A percentile compares a stretch with the other conserved stretches of the same genome.
Evolutionary conservation across 495 filamentous ascomycete genomes (phyloP).

Genomic region (Baudoinia panamericana): DNA sequence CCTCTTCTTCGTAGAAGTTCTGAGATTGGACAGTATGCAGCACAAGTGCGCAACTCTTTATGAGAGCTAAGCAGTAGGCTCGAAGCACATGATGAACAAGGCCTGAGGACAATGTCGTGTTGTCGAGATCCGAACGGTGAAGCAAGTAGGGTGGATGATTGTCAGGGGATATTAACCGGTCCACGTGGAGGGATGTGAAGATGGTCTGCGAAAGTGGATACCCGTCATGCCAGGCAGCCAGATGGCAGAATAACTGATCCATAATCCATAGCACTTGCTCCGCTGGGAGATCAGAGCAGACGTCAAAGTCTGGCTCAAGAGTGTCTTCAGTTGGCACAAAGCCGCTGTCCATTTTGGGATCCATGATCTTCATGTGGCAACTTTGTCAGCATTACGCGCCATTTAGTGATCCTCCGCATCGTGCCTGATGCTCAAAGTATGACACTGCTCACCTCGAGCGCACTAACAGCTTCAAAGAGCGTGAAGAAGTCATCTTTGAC

Average conservation of each 20-base stretch:
- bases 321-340: conserved; percentile 61
- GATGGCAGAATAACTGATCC: conserved; percentile 67
- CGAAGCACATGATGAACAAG: conserved; percentile 57
- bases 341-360: conserved; percentile 96
- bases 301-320: conserved; percentile 77
- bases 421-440: neutral
- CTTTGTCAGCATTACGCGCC: neutral
- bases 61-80: conserved; percentile 71
- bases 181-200: conserved; percentile 88
- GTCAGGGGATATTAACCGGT: conserved; percentile 61
- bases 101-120: conserved; percentile 27
- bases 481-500: conserved; percentile 92
- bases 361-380: conserved; percentile 62
- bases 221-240: conserved; percentile 96
- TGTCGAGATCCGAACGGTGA: conserved; percentile 36
- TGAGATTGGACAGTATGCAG: conserved; percentile 59
- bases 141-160: conserved; percentile 56
- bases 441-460: conserved; percentile 66
- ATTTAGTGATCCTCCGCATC: neutral
- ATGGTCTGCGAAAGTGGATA: conserved; percentile 88
- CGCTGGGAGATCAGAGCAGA: conserved; percentile 51
- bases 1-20: conserved; percentile 94
- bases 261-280: conserved; percentile 84
- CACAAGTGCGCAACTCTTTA: conserved; percentile 74
- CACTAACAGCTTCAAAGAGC: conserved; percentile 84